Conservation (phyloP, 192 early-diverging fungal genomes). For the Linnemannia hyalina region DNA sequence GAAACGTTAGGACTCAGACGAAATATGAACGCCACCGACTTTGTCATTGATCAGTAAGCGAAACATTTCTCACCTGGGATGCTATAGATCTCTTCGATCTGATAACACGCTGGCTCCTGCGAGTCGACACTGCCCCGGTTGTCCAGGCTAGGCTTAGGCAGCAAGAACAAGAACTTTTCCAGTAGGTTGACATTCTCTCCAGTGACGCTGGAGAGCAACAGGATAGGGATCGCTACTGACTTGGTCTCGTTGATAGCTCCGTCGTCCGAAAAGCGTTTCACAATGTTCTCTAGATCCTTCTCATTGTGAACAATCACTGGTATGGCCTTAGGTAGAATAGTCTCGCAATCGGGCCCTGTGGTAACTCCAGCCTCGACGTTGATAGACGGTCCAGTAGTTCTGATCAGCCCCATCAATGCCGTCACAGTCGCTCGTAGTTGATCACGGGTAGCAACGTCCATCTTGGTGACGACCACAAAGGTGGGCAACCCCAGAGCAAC, state of each 20-base stretch:
- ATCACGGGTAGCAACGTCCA: constrained; percentile 74
- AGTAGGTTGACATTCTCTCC: constrained; percentile 79
- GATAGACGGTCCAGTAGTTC: constrained; percentile 57
- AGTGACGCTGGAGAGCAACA: constrained; percentile 88
- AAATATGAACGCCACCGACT: background rate
- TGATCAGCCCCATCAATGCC: constrained; percentile 63
- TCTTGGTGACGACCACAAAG: constrained; percentile 90
- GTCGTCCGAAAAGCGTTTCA: constrained; percentile 49
- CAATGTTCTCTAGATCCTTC: constrained; percentile 52
- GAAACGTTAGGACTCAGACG: constrained; percentile 4
- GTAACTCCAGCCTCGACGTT: constrained; percentile 52
- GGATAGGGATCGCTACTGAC: constrained; percentile 80
- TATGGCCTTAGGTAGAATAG: constrained; percentile 23
- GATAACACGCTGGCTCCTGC: constrained; percentile 71
- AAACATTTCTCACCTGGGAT: constrained; percentile 65
- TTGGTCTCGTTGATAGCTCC: constrained; percentile 39
- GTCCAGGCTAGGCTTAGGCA: constrained; percentile 70
- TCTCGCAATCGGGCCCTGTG: background rate
- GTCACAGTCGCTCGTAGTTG: constrained; percentile 61
- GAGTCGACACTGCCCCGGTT: constrained; percentile 34
- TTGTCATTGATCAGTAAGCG: background rate
- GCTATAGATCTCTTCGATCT: constrained; percentile 86
- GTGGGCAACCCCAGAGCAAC: constrained; percentile 86
- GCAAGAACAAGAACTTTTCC: constrained; percentile 73
- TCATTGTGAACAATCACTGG: constrained; percentile 60